Conservation (phyloP, 2,329 filamentous ascomycete species). For the Biscogniauxia sp. region DNA sequence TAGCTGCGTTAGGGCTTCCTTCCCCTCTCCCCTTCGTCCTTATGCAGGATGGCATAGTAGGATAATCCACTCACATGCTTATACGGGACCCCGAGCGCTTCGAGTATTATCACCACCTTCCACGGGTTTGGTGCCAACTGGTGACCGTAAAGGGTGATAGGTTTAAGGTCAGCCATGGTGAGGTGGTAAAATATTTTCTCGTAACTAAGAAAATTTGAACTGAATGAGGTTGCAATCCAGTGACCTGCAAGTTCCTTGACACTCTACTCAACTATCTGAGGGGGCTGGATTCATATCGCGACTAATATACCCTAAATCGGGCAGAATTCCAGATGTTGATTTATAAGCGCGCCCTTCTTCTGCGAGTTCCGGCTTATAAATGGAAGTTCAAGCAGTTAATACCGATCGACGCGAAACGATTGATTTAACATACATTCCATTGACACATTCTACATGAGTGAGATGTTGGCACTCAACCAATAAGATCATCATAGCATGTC, state of each 20-base stretch:
- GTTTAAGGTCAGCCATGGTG: not conserved
- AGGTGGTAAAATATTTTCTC: not conserved
- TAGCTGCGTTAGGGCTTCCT: not conserved
- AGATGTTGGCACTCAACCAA: not conserved
- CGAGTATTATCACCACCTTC: not conserved
- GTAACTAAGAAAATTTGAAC: not conserved
- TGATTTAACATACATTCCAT: not conserved
- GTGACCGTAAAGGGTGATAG: not conserved
- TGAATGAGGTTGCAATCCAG: not conserved
- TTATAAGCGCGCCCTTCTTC: not conserved
- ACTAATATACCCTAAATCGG: not conserved
- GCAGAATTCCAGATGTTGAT: not conserved
- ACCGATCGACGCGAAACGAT: not conserved
- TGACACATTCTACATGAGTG: not conserved
- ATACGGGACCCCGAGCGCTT: not conserved
- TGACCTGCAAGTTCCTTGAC: not conserved
- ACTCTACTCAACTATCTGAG: not conserved
- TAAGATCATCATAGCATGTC: not conserved
- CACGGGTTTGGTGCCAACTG: not conserved
- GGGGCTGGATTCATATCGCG: not conserved
- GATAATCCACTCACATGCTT: not conserved
- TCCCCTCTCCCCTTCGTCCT: not conserved
- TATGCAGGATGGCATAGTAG: not conserved
- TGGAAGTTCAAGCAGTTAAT: not conserved
- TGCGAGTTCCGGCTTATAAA: not conserved